Evolutionary conservation across 1,284 basidiomycete genomes (phyloP), one percentile per base, ranked within the genome.

Genomic region (Marasmius sp.): DNA sequence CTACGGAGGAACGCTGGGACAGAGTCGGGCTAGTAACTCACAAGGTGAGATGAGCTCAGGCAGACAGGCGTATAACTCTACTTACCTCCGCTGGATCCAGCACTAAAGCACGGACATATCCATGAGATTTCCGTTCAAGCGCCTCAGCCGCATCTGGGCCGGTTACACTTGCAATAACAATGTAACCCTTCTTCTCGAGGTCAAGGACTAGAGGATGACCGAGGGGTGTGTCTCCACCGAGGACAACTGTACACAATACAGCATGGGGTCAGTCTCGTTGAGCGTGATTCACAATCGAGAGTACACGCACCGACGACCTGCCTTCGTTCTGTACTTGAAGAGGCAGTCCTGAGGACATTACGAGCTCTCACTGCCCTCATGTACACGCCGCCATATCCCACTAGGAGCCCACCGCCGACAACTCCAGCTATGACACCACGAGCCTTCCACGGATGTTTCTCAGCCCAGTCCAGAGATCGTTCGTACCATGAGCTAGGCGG

Each of bases 101-200:
- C 20, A 94, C 85, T 61, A 94, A 81, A 1, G 88, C 91, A 56
- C 88, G 86, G 61, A 94, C 83, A 74, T 85, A 94, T 50, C 93
- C 92, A 67, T 86, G 79, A 38, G 85, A 83, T 64, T 79, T 76
- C 48, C 77, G 77, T 72, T 94, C 91, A 55, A 94, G 76, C 22
- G 77, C 76, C 20, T 84, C 79, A 36, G 85, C 85, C 8, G 84
- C 83, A 58, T 88, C 87, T 1, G 86, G 82, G 14, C 82, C 83
- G 2, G 86, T 77, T 14, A 93, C 91, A 64, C 88, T 93, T 6
- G 87, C 81, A 66, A 95, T 87, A 47, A 95, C 86, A 67, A 93
- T 88, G 69, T 89, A 94, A 0, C 91, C 91, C 66, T 87, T 85
- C 69, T 80, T 81, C 74, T 93, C 89, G 47, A 95, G 78, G 63